A percentile compares a stretch with the other conserved stretches of the same genome.
Conservation (phyloP, 164 flowering plant genomes). For the Aristolochia californica region DNA sequence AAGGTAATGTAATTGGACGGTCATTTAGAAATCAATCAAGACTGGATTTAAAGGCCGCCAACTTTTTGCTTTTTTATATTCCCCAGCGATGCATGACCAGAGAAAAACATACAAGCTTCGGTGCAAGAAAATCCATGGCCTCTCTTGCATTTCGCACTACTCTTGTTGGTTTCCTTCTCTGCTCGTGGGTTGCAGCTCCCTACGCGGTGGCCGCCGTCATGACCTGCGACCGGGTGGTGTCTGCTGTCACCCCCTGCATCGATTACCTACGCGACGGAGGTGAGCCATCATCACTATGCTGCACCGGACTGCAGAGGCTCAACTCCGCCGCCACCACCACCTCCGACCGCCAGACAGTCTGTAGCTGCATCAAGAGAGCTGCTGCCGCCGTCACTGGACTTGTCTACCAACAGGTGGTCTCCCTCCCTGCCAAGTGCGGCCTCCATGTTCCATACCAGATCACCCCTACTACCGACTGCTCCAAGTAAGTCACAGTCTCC, state of each 20-base stretch:
- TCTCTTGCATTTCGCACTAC: too few species aligned
- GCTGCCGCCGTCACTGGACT: not conserved
- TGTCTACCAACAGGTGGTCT: not conserved
- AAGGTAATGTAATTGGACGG: too few species aligned
- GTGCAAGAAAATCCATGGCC: too few species aligned
- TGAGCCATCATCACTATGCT: not conserved
- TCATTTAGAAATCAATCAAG: too few species aligned
- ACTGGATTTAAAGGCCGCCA: too few species aligned
- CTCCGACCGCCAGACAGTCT: not conserved
- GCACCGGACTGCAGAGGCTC: not conserved
- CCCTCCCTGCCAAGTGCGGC: not conserved
- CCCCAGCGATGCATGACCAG: too few species aligned
- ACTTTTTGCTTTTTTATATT: too few species aligned
- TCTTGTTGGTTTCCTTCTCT: too few species aligned
- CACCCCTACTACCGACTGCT: not conserved
- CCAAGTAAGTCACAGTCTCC: too few species aligned
- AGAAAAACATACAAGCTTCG: too few species aligned
- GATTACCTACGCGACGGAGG: not conserved
- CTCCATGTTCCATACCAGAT: not conserved
- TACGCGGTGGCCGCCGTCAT: not conserved
- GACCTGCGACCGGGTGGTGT: not conserved
- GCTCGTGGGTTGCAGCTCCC: not conserved
- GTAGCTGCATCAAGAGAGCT: slow-evolving; percentile 1
- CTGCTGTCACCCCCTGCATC: not conserved
- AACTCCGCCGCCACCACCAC: not conserved